Percentiles rank a stretch among this genome's conserved stretches.
phyloP scores from a whole-genome alignment of 2,329 filamentous ascomycete species.

The Westerdykella ornata region DNA sequence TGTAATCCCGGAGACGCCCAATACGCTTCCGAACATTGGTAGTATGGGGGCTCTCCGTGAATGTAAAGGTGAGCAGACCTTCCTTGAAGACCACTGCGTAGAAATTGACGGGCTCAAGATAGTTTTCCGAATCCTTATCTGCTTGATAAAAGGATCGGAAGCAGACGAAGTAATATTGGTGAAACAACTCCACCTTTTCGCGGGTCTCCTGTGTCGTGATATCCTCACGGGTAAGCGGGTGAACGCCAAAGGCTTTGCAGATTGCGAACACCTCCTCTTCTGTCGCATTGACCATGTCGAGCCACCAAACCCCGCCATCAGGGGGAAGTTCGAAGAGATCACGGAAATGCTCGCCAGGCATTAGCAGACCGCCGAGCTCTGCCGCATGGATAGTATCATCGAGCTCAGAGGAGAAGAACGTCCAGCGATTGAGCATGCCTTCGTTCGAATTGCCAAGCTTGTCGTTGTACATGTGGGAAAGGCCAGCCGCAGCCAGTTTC shows the following conservation, averaged over 20 bases:
- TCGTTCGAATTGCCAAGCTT: slow-evolving; percentile 40
- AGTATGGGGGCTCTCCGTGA: slow-evolving; percentile 78
- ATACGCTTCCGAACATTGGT: slow-evolving; percentile 87
- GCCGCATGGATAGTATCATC: slow-evolving; percentile 89
- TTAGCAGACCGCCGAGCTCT: slow-evolving; percentile 78
- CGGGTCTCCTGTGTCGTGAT: slow-evolving; percentile 92
- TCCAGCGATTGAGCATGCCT: slow-evolving; percentile 65
- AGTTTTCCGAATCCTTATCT: slow-evolving; percentile 70
- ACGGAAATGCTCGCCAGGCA: slow-evolving; percentile 83
- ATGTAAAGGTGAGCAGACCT: slow-evolving; percentile 91
- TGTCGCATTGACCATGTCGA: slow-evolving; percentile 85
- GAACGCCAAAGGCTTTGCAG: slow-evolving; percentile 90
- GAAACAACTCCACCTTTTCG: slow-evolving; percentile 97
- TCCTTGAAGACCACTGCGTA: slow-evolving; percentile 97
- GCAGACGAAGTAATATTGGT: slow-evolving; percentile 95
- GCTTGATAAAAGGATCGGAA: slow-evolving; percentile 89
- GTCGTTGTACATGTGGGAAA: slow-evolving; percentile 30
- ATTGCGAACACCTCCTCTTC: slow-evolving; percentile 83
- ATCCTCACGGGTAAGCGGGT: slow-evolving; percentile 92
- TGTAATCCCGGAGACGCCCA: slow-evolving; percentile 85
- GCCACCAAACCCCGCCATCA: slow-evolving; percentile 91
- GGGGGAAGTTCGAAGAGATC: slow-evolving; percentile 71
- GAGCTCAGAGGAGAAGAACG: slow-evolving; percentile 92
- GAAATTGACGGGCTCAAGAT: slow-evolving; percentile 90
- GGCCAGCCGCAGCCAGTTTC: slow-evolving; percentile 38